Base-by-base conservation (phyloP, 1,284 basidiomycete genomes). In the Leccinum subfulvum region DNA sequence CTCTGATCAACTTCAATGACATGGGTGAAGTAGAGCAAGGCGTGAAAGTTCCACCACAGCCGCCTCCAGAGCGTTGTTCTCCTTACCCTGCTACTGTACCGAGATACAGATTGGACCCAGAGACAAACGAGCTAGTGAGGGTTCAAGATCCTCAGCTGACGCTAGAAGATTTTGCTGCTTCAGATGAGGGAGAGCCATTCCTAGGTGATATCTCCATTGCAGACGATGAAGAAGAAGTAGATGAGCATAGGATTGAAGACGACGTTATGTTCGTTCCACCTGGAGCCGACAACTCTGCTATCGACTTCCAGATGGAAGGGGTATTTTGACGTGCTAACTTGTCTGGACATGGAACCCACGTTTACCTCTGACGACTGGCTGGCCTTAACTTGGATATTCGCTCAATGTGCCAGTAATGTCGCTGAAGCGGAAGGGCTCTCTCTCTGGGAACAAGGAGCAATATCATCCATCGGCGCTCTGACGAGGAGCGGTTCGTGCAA, bases 211-310 rank as follows among this genome's bases (percentile, higher is more conserved):
- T 44, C 9, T 44, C 41, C 41, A 18, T 18, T 18, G 59, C 21
- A 18, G 47, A 13, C 3, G 58, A 26, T 23, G 14, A 14, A 28
- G 41, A 49, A 8, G 56, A 11, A 23, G 51, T 18, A 18, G 66
- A 54, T 18, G 56, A 37, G 7, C 18, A 28, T 39, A 54, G 60
- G 13, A 47, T n/a, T 37, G 62, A 58, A 33, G 71, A 73, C 13
- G 71, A 71, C n/a, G 55, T 18, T 3, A 71, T 65, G 0, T 55
- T 69, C 4, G 67, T 69, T 5, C 54, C 47, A 21, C 21, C 11
- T 49, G 47, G 21, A 23, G 11, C 47, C n/a, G n/a, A 44, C 41
- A n/a, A 44, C 11, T 18, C 16, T 33, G 2, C 28, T 3, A n/a
- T 11, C 23, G 16, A 51, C 8, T 54, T 60, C 8, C 47, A 53